Conservation (phyloP, 2,329 filamentous ascomycete species). For the Colletotrichum tabaci region DNA sequence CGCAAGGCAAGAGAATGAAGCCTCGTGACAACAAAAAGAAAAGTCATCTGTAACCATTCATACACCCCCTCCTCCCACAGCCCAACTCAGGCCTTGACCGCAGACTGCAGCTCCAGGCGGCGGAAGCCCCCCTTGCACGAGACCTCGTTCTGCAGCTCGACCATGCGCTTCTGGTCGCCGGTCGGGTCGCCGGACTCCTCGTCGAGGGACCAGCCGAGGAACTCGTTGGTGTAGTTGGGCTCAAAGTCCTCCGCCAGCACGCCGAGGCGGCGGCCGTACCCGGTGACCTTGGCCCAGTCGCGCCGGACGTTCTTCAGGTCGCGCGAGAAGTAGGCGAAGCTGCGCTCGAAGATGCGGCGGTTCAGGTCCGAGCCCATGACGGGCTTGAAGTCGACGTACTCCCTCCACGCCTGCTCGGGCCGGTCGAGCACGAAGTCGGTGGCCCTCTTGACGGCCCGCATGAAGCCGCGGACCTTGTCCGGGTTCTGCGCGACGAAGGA, state of each 20-base stretch:
- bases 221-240: constrained; percentile 83
- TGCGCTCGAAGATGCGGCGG: constrained; percentile 85
- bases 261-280: constrained; percentile 80
- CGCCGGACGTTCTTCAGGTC: constrained; percentile 82
- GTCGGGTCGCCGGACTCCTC: constrained; percentile 76
- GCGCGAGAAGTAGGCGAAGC: constrained; percentile 81
- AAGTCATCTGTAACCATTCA: no score
- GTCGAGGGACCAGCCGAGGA: constrained; percentile 76
- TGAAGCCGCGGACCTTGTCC: constrained; percentile 76
- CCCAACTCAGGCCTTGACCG: constrained; percentile 18
- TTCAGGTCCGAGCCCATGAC: constrained; percentile 78
- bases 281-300: constrained; percentile 85
- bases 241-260: constrained; percentile 75
- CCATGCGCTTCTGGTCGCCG: constrained; percentile 84
- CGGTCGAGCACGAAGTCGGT: constrained; percentile 79
- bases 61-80: no score
- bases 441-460: constrained; percentile 81
- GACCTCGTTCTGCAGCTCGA: constrained; percentile 76
- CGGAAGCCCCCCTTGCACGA: constrained; percentile 76
- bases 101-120: constrained; percentile 54
- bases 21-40: no score
- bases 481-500: constrained; percentile 76
- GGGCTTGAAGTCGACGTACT: constrained; percentile 81
- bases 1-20: not conserved
- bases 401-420: constrained; percentile 75